Conservation (phyloP, 176 grass and related monocot species). For the Zea luxurians region DNA sequence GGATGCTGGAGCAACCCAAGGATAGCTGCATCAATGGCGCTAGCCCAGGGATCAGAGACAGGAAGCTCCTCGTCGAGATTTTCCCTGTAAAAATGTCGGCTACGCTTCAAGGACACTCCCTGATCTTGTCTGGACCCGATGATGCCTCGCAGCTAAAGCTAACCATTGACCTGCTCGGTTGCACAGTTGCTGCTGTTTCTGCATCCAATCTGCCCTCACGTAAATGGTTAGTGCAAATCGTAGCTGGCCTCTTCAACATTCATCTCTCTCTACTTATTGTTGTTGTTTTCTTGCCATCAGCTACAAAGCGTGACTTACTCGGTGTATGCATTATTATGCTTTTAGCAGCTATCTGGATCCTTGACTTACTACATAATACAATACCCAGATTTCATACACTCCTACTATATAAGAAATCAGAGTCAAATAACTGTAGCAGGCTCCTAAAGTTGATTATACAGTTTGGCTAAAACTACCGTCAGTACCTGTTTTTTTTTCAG, state of each 20-base stretch:
- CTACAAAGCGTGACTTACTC: not conserved
- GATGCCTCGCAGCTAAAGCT: conserved; percentile 25
- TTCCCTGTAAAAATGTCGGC: conserved; percentile 61
- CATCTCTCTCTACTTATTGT: not conserved
- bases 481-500: conserved; percentile 36
- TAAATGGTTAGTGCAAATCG: conserved; percentile 65
- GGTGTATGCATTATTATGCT: not conserved
- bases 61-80: conserved; percentile 60
- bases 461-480: conserved; percentile 31
- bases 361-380: not conserved
- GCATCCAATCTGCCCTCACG: conserved; percentile 59
- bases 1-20: conserved; percentile 74
- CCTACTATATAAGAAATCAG: not conserved
- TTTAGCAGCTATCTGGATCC: not conserved
- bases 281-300: too few species aligned
- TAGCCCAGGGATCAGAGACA: conserved; percentile 41
- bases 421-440: not conserved
- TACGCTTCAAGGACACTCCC: conserved; percentile 52
- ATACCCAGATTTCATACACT: not conserved
- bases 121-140: conserved; percentile 53
- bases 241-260: not conserved
- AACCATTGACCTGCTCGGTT: conserved; percentile 55
- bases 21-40: conserved; percentile 30
- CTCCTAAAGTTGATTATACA: not conserved
- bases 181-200: conserved; percentile 64